Evolutionary conservation across 768 basidiomycete species (phyloP).

Genomic region (Rhodotorula toruloides): DNA sequence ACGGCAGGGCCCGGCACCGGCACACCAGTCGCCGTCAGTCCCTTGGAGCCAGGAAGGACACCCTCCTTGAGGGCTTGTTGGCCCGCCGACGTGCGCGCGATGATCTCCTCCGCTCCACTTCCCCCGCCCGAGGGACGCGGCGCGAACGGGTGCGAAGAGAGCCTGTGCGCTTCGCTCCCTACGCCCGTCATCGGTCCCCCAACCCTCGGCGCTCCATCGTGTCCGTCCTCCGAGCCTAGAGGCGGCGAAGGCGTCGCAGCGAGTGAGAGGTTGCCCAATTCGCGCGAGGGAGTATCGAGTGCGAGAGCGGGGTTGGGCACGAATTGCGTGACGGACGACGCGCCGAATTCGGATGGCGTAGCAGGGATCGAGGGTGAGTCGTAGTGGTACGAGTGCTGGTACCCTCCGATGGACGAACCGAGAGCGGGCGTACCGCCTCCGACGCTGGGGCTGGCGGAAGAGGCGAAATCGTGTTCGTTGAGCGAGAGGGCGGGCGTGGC

Average conservation of each 20-base stretch:
- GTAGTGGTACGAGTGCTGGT: too few relatives aligned
- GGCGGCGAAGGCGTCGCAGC: neutral
- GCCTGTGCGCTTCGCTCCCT: neutral
- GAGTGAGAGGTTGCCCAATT: slow-evolving; percentile 10
- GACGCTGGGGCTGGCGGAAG: too few relatives aligned
- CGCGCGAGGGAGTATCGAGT: slow-evolving; percentile 10
- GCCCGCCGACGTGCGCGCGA: slow-evolving; percentile 17
- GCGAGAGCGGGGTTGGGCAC: slow-evolving; percentile 8
- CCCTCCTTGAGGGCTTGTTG: slow-evolving; percentile 16
- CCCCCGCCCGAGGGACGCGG: too few relatives aligned
- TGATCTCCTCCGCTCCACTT: slow-evolving; percentile 6
- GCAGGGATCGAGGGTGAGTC: neutral
- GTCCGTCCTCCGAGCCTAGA: neutral
- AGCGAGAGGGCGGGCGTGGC: slow-evolving; percentile 3
- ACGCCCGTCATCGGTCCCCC: neutral
- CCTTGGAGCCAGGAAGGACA: slow-evolving; percentile 2
- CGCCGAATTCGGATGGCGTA: slow-evolving; percentile 3
- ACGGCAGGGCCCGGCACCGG: slow-evolving; percentile 1
- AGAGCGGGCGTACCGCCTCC: too few relatives aligned
- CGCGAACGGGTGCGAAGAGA: too few relatives aligned
- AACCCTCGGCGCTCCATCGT: neutral
- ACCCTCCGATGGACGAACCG: too few relatives aligned
- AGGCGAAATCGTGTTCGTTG: neutral
- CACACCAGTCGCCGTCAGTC: neutral
- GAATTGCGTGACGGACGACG: neutral